Evolutionary conservation across 2,329 filamentous ascomycete species (phyloP).

Genomic region (Cryphonectria carpinicola): DNA sequence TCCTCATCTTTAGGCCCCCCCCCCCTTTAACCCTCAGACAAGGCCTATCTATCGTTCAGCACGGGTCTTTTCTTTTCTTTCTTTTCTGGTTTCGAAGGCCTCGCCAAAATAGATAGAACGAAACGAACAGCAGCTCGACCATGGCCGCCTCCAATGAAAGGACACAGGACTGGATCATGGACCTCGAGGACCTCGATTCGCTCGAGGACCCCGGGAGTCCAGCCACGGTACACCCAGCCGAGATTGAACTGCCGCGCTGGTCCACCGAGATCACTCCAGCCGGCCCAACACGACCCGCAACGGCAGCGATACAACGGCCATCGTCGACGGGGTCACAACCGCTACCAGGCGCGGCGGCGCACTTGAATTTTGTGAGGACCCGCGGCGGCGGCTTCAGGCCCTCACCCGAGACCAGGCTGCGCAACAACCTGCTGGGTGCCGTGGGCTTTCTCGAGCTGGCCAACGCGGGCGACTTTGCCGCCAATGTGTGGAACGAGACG

Average conservation of each 20-base stretch:
- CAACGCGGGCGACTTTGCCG: slow-evolving; percentile 60
- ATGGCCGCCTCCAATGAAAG: slow-evolving; percentile 17
- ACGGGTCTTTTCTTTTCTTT: background rate
- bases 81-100: background rate
- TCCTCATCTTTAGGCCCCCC: background rate
- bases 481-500: slow-evolving; percentile 59
- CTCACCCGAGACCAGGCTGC: slow-evolving; percentile 27
- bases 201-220: slow-evolving; percentile 21
- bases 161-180: slow-evolving; percentile 27
- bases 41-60: background rate
- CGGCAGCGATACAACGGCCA: slow-evolving; percentile 8
- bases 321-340: slow-evolving; percentile 21
- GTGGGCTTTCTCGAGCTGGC: slow-evolving; percentile 59
- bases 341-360: slow-evolving; percentile 25
- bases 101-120: background rate
- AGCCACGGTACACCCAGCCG: slow-evolving; percentile 18
- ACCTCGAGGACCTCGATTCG: slow-evolving; percentile 21
- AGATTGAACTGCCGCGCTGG: slow-evolving; percentile 13
- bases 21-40: no score
- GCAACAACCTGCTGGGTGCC: slow-evolving; percentile 31
- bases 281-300: background rate
- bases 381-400: slow-evolving; percentile 18
- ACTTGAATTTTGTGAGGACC: slow-evolving; percentile 21
- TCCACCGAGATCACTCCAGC: slow-evolving; percentile 22
- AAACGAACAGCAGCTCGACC: background rate